phyloP scores from a whole-genome alignment of 352 stramenopile genomes.

The Thalassiosira ordinaria region DNA sequence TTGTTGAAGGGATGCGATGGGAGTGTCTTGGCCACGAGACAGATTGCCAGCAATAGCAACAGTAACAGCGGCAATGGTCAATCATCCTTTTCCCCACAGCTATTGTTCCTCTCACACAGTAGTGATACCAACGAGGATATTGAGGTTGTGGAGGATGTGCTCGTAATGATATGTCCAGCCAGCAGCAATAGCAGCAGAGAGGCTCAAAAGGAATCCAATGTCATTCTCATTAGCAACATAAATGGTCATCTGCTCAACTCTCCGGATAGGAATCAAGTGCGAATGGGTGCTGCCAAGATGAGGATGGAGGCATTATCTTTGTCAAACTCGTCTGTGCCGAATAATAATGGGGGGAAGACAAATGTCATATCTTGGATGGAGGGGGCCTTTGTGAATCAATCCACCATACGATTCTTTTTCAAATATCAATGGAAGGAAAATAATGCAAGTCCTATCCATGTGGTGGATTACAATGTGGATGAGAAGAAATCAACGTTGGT shows the following conservation, averaged over 20 bases:
- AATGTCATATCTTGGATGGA: slow-evolving; percentile 17
- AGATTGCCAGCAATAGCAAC: slow-evolving; percentile 34
- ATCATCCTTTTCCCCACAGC: background rate
- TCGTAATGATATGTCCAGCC: slow-evolving; percentile 51
- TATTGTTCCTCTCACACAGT: slow-evolving; percentile 25
- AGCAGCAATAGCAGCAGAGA: slow-evolving; percentile 4
- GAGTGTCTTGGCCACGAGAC: slow-evolving; percentile 65
- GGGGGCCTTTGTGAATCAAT: slow-evolving; percentile 38
- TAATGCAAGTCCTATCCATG: background rate
- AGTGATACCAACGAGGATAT: background rate
- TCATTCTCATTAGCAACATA: slow-evolving; percentile 77
- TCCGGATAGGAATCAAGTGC: slow-evolving; percentile 41
- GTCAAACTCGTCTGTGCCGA: too few relatives aligned
- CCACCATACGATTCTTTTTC: slow-evolving; percentile 64
- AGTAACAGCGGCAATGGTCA: background rate
- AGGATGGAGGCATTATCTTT: slow-evolving; percentile 51
- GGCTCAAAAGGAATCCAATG: slow-evolving; percentile 14
- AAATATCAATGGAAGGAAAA: background rate
- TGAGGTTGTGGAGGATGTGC: slow-evolving; percentile 29
- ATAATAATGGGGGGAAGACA: background rate
- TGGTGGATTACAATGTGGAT: slow-evolving; percentile 59
- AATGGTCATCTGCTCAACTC: slow-evolving; percentile 67
- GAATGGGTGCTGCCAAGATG: slow-evolving; percentile 59
- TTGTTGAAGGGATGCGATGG: slow-evolving; percentile 71
- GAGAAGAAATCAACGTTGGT: slow-evolving; percentile 46